Evolutionary conservation across 352 stramenopile genomes (phyloP).

Genomic region (Phytophthora europaea): DNA sequence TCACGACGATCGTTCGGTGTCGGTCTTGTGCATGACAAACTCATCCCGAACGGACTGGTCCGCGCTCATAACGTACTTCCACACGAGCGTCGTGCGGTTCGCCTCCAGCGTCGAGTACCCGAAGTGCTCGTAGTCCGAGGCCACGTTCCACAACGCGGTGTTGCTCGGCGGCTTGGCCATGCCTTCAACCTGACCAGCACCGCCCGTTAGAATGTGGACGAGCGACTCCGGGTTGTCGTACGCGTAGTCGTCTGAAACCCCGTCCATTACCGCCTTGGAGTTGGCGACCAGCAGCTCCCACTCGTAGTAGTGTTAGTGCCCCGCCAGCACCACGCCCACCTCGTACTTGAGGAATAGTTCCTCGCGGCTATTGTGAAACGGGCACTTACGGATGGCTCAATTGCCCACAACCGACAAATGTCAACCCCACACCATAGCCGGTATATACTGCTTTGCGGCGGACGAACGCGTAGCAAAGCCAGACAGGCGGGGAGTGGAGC

Average conservation of each 20-base stretch:
- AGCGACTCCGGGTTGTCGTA: background rate
- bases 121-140: background rate
- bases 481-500: too few relatives aligned
- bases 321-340: constrained; percentile 85
- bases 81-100: background rate
- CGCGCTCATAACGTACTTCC: background rate
- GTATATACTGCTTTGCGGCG: too few relatives aligned
- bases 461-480: too few relatives aligned
- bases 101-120: background rate
- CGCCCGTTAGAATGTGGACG: background rate
- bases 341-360: too few relatives aligned
- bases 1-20: background rate
- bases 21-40: background rate
- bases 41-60: background rate
- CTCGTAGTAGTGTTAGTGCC: constrained; percentile 65
- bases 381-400: too few relatives aligned
- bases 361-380: too few relatives aligned
- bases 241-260: background rate
- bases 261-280: background rate
- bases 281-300: background rate
- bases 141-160: background rate
- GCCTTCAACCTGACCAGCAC: background rate
- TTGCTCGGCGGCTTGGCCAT: background rate
- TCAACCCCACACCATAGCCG: too few relatives aligned
- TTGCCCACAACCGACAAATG: too few relatives aligned